phyloP scores from a whole-genome alignment of 768 basidiomycete genomes.

The Russula griseocarnosa region DNA sequence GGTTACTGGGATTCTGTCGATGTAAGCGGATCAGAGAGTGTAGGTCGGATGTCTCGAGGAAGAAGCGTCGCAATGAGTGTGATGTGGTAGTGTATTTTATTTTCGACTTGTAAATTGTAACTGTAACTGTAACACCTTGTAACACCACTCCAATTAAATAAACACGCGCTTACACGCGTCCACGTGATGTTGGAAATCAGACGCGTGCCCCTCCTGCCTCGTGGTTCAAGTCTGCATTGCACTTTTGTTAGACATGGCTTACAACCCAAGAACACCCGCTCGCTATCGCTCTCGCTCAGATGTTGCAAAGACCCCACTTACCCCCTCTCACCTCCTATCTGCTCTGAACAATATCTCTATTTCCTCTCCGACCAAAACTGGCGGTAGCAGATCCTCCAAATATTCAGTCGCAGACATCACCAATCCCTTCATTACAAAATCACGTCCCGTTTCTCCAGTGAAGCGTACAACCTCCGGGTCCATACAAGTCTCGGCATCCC shows the following conservation, averaged over 20 bases:
- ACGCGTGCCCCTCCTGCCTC: neutral
- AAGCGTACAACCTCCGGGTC: slow-evolving; percentile 52
- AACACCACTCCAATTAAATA: neutral
- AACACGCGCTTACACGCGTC: neutral
- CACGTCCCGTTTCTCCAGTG: slow-evolving; percentile 58
- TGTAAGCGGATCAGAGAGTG: slow-evolving; percentile 21
- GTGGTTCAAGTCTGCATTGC: neutral
- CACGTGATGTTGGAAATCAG: slow-evolving; percentile 19
- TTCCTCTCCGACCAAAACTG: slow-evolving; percentile 35
- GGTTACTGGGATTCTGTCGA: slow-evolving; percentile 28
- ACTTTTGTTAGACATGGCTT: slow-evolving; percentile 29
- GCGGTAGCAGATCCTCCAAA: slow-evolving; percentile 29
- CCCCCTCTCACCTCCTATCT: slow-evolving; percentile 40
- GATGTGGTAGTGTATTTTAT: slow-evolving; percentile 20
- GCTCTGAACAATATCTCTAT: slow-evolving; percentile 39
- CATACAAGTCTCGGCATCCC: slow-evolving; percentile 48
- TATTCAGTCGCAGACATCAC: slow-evolving; percentile 44
- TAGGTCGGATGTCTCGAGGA: slow-evolving; percentile 13
- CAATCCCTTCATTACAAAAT: slow-evolving; percentile 60
- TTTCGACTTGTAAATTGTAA: neutral
- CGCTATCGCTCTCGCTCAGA: slow-evolving; percentile 48
- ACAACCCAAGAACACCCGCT: slow-evolving; percentile 44
- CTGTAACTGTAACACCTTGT: neutral
- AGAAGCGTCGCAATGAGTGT: slow-evolving; percentile 25
- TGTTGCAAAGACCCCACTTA: slow-evolving; percentile 45